Evolutionary conservation across 1,284 basidiomycete genomes (phyloP).

Genomic region (Irpex sp.): DNA sequence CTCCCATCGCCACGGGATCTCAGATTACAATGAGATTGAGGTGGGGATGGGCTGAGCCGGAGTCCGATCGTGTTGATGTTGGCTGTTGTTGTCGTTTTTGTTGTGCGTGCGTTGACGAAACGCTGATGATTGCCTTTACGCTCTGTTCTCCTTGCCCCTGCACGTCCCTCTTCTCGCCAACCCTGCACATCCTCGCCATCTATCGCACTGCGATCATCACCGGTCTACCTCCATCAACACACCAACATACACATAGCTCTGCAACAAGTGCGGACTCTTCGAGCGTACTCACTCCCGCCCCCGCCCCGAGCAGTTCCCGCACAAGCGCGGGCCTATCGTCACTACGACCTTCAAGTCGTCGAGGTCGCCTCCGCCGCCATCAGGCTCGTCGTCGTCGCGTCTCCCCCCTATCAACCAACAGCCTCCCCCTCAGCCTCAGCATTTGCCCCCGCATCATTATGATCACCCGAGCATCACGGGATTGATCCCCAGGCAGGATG

Average conservation of each 20-base stretch:
- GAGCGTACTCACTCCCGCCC: conserved; percentile 79
- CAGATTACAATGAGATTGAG: background rate
- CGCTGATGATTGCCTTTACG: background rate
- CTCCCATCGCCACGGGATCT: background rate
- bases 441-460: conserved; percentile 43
- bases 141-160: background rate
- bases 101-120: no score
- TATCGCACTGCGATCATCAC: background rate
- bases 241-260: conserved; percentile 45
- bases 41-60: background rate
- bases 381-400: conserved; percentile 15
- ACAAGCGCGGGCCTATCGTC: conserved; percentile 69
- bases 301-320: conserved; percentile 76
- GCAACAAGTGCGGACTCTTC: conserved; percentile 83
- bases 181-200: background rate
- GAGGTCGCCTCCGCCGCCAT: conserved; percentile 30
- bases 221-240: background rate
- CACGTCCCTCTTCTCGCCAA: background rate
- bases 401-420: conserved; percentile 35
- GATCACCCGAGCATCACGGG: conserved; percentile 47
- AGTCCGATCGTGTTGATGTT: background rate
- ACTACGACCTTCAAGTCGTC: conserved; percentile 29
- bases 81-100: background rate
- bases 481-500: conserved; percentile 26
- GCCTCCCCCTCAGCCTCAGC: conserved; percentile 18